Evolutionary conservation across 495 filamentous ascomycete species (phyloP), one percentile per base, ranked within the genome.

Genomic region (Letharia lupina): DNA sequence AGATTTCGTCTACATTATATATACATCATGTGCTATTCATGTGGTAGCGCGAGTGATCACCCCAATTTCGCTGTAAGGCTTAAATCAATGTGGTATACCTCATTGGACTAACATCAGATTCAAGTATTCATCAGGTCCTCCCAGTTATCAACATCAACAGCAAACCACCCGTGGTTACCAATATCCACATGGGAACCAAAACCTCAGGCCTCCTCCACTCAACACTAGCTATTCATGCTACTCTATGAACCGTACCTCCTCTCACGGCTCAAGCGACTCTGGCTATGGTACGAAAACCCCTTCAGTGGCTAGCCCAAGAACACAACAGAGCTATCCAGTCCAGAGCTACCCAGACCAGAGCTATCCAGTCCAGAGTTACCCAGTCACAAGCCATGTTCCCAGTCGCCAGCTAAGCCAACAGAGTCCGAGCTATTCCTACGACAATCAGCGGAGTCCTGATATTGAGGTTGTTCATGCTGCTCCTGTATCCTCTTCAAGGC

Each of bases 401-500:
- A 57, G 8, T 39, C 15, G 13, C 9, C 52, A 56, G 31, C 31
- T 9, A 18, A 56, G 54, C 28, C 54, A 57, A 37, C 54, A 57
- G 54, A 37, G 16, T 37, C 2, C 33, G 18, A 54, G 12, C 39
- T 60, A 64, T 31, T 31, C 16, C 59, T 57, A 50, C 37, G 33
- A 33, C 54, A 37, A 37, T 37, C 28, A 31, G 16, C 58, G 28
- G 7, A 35, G 31, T 60, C 59, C 12, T 63, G 41, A 57, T 47
- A 44, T 62, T 42, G 23, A 60, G 57, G 40, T 40, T 13, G 9
- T 56, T 54, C n/a, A 35, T 33, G n/a, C 42, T 47, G n/a, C 42
- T 68, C 48, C 40, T 50, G n/a, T 40, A 50, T 42, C 39, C n/a
- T 54, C 52, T 56, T 61, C 64, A 18, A 57, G 39, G 11, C 54